Base-by-base conservation (phyloP, 2,329 filamentous ascomycete species). In the Exophiala sp. region DNA sequence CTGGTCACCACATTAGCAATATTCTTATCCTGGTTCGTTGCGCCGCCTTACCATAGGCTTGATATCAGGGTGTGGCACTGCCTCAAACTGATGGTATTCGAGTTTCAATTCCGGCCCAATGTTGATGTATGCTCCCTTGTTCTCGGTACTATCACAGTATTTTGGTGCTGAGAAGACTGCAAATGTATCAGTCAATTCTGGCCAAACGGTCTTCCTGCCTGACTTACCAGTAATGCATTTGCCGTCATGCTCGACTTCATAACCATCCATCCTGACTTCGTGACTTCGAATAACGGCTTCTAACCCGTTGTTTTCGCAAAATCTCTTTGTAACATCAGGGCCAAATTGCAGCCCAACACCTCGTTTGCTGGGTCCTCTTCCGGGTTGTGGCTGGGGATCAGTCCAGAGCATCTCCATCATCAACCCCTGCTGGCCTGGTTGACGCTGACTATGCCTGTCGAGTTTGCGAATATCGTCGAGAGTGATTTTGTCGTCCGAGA, bases 341-440 rank as follows among this genome's bases (percentile, higher is more conserved):
- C 94, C 94, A 65, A 99, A 99, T 69, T 97, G 91, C 74, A 97
- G 82, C 48, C 94, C 94, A 16, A 99, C 92, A 62, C 94, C 94
- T 69, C 94, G 84, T 79, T 99, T 99, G 78, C 91, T 96, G 41
- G 94, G 94, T 7, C 91, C 90, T 63, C 94, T 85, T 48, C 94
- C 94, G 24, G 88, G 85, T 63, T 85, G 80, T 0, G 88, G 81
- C 71, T 99, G 94, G 2, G 94, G 94, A 69, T 99, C 94, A 1
- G 94, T 97, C 94, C 94, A 99, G 43, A 99, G 82, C 94, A 99
- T 99, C 74, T 99, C 94, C 94, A 99, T 99, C 94, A 99, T 99
- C 65, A 99, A 76, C 11, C 94, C 94, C 45, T 88, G 77, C 71
- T 99, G 94, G 32, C 94, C 94, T 2, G 94, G 92, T 67, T 97